These are phyloP conservation scores for Trichoderma gamsii DNA, from an alignment of 495 filamentous ascomycete genomes.

Conservation along the genomic window DNA sequence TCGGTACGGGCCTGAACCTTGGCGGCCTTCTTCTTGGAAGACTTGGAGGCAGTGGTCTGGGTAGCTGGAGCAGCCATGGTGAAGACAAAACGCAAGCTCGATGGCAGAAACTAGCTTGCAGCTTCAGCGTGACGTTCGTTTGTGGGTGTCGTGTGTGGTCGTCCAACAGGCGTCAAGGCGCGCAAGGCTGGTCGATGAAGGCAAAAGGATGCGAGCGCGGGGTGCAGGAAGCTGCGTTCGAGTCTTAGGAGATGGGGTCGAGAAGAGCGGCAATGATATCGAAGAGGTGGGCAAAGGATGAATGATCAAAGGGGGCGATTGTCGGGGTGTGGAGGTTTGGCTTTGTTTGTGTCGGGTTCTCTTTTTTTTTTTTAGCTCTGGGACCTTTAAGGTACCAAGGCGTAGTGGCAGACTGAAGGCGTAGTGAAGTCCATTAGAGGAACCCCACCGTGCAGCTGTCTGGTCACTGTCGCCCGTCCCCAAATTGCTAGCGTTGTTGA, in stretches of 20 bases:
- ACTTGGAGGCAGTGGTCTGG: constrained; percentile 52
- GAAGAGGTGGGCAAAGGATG: background rate
- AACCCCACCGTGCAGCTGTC: constrained; percentile 8
- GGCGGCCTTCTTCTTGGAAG: constrained; percentile 62
- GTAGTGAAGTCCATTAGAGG: constrained; percentile 14
- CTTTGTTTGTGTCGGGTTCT: constrained; percentile 8
- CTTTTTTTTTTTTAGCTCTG: constrained; percentile 4
- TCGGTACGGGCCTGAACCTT: constrained; percentile 50
- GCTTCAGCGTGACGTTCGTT: background rate
- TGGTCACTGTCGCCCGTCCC: background rate
- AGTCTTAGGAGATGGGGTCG: background rate
- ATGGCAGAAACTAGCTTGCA: constrained; percentile 10
- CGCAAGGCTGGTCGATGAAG: background rate
- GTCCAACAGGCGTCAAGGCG: background rate
- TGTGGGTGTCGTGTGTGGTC: constrained; percentile 2
- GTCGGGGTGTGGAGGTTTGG: constrained; percentile 2
- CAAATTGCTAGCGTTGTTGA: background rate
- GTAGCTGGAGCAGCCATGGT: constrained; percentile 45
- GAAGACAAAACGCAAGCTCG: constrained; percentile 17
- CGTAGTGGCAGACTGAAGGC: constrained; percentile 3
- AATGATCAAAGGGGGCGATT: background rate
- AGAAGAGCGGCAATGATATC: background rate
- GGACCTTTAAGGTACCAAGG: constrained; percentile 12
- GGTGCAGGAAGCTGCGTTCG: background rate
- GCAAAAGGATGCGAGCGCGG: background rate